Base-by-base conservation (phyloP, 495 filamentous ascomycete genomes). In the Lentithecium fluviatile region DNA sequence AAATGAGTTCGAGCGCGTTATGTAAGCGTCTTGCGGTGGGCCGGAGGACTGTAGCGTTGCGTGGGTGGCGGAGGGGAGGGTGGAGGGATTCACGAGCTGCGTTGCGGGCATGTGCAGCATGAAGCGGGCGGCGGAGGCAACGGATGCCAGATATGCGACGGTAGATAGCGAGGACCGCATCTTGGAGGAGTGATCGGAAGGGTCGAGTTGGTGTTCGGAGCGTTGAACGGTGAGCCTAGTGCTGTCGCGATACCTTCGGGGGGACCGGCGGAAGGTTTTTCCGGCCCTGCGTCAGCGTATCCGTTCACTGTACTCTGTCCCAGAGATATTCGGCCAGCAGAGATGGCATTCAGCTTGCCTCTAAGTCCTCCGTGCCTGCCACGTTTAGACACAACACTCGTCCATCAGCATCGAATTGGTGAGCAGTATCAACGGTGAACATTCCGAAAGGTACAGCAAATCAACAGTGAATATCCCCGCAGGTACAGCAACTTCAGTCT, bases 1-100 rank as follows among this genome's bases (percentile, higher is more conserved):
- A 70, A 97, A 90, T 20, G 80, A 83, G 58, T 86, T 87, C 56
- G 79, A 69, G 51, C 79, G 75, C 19, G 84, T 82, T 7, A 96
- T 72, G 0, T 85, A 84, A 0, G 88, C 85, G 21, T 73, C 71
- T 60, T 80, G 65, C 29, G 64, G 67, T 12, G 51, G 64, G 59
- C 74, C 74, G 32, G 84, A 79, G 34, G 83, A 78, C 37, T 69
- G 65, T 6, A 93, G 81, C 21, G 88, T 86, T 38, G 87, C 89
- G 77, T 85, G 81, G 11, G 91, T 95, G 23, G 83, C 81, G 53
- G 90, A 75, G 0, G 84, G 79, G 46, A 89, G 83, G 7, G 57
- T 64, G 43, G 72, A 61, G 1, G 85, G 83, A 75, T 83, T 85
- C 2, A 87, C 79, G 26, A 62, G 51, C 47, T 71, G 60, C 74